Percentiles rank a stretch among this genome's conserved stretches.
Conservation (phyloP, 1,284 basidiomycete genomes). For the Papiliotrema laurentii region DNA sequence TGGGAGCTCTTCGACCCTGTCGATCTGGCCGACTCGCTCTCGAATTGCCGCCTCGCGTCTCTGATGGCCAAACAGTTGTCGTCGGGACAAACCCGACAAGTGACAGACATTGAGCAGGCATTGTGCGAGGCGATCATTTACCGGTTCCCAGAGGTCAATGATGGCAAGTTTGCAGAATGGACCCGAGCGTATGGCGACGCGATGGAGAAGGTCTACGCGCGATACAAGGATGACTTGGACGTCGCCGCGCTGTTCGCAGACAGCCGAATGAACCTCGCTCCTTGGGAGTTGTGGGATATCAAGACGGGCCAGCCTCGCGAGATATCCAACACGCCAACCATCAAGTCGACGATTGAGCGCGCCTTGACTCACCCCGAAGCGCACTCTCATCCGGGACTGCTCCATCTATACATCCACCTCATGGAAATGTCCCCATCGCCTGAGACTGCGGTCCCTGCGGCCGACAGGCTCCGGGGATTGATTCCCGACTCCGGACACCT, state of each 20-base stretch:
- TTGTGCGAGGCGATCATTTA: conserved; percentile 9
- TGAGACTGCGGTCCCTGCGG: conserved; percentile 29
- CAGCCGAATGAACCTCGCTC: conserved; percentile 34
- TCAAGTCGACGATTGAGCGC: conserved; percentile 27
- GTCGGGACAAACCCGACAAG: no score
- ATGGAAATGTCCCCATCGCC: conserved; percentile 38
- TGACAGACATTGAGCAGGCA: conserved; percentile 7
- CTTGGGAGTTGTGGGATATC: conserved; percentile 42
- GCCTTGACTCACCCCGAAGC: conserved; percentile 14
- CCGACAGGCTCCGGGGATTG: conserved; percentile 28
- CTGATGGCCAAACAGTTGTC: conserved; percentile 9
- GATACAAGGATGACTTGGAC: conserved; percentile 24
- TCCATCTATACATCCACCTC: conserved; percentile 43
- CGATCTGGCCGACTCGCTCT: conserved; percentile 17
- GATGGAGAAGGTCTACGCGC: conserved; percentile 32
- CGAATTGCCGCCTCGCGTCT: conserved; percentile 7
- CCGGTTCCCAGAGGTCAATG: conserved; percentile 13
- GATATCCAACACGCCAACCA: conserved; percentile 18
- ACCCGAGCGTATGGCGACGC: conserved; percentile 23
- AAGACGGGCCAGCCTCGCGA: conserved; percentile 24
- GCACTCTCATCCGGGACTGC: conserved; percentile 29
- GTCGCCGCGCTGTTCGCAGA: conserved; percentile 37
- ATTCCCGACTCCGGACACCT: conserved; percentile 40
- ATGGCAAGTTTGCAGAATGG: conserved; percentile 22
- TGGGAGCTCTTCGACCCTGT: conserved; percentile 24